These are phyloP conservation scores for Polyporus tsugae DNA, from an alignment of 1,284 basidiomycete genomes.

Conservation along the genomic window DNA sequence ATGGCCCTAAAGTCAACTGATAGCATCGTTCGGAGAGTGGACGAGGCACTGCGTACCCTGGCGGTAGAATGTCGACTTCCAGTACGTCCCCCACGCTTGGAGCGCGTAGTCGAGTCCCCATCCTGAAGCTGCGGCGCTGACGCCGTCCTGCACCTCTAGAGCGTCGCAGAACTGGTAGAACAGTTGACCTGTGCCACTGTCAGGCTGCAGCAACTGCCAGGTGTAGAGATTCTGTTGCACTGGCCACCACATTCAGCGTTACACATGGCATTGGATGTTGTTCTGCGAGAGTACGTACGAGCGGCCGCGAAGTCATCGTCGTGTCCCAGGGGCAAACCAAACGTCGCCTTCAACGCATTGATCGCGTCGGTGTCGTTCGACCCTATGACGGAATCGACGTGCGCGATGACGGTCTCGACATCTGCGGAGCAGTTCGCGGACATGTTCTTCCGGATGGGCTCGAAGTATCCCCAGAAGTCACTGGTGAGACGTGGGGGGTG, in stretches of 20 bases:
- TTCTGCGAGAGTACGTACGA: conserved; percentile 39
- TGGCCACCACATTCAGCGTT: conserved; percentile 11
- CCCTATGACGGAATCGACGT: conserved; percentile 64
- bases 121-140: conserved; percentile 58
- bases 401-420: conserved; percentile 64
- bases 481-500: conserved; percentile 39
- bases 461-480: conserved; percentile 75
- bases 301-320: conserved; percentile 71
- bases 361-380: conserved; percentile 54
- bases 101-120: conserved; percentile 73
- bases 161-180: conserved; percentile 78
- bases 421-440: conserved; percentile 77
- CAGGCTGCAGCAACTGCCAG: conserved; percentile 66
- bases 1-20: background rate
- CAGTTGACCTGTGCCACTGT: conserved; percentile 43
- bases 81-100: conserved; percentile 65
- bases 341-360: conserved; percentile 58
- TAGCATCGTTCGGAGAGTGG: background rate
- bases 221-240: conserved; percentile 59
- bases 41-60: conserved; percentile 44
- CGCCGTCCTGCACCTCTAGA: conserved; percentile 71
- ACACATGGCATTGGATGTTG: background rate
- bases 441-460: conserved; percentile 71
- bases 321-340: conserved; percentile 66
- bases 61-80: conserved; percentile 52